A percentile compares a stretch with the other conserved stretches of the same genome.
Conservation (phyloP, 2,329 filamentous ascomycete genomes). For the Aspergillus neoniger region DNA sequence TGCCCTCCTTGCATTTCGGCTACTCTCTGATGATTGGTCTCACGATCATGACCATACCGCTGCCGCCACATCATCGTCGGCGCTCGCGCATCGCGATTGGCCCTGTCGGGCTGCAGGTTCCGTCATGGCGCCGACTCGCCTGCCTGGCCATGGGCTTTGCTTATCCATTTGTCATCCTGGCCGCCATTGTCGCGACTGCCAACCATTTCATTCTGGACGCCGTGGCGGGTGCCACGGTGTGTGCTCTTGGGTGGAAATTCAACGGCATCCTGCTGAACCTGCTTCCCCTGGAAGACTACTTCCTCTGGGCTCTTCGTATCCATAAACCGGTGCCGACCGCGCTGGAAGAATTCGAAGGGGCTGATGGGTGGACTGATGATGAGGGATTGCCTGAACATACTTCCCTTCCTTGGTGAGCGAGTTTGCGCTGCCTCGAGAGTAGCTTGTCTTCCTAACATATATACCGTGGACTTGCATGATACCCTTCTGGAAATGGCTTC, state of each 20-base stretch:
- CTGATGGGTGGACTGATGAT: constrained; percentile 24
- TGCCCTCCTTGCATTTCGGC: constrained; percentile 75
- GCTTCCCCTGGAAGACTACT: constrained; percentile 67
- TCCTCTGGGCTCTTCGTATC: constrained; percentile 63
- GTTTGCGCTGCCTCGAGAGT: not conserved
- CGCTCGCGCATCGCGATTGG: constrained; percentile 30
- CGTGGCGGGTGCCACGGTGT: constrained; percentile 67
- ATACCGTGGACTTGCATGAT: constrained; percentile 11
- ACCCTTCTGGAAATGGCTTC: constrained; percentile 8
- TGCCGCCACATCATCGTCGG: constrained; percentile 57
- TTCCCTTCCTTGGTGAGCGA: constrained; percentile 15
- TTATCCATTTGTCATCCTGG: constrained; percentile 66
- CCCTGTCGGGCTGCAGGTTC: constrained; percentile 44
- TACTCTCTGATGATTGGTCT: constrained; percentile 73
- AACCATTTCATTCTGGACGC: constrained; percentile 74
- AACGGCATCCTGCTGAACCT: constrained; percentile 63
- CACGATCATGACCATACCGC: constrained; percentile 66
- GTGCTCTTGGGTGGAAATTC: constrained; percentile 62
- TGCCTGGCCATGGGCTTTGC: constrained; percentile 58
- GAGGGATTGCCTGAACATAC: constrained; percentile 14
- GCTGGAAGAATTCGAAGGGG: constrained; percentile 20
- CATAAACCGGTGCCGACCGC: constrained; percentile 59
- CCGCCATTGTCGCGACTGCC: constrained; percentile 69
- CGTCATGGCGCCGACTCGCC: constrained; percentile 53
- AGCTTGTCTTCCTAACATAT: not conserved